Percentiles rank a stretch among this genome's conserved stretches.
phyloP scores from a whole-genome alignment of 1,284 basidiomycete species.

The Chalciporus sp. region DNA sequence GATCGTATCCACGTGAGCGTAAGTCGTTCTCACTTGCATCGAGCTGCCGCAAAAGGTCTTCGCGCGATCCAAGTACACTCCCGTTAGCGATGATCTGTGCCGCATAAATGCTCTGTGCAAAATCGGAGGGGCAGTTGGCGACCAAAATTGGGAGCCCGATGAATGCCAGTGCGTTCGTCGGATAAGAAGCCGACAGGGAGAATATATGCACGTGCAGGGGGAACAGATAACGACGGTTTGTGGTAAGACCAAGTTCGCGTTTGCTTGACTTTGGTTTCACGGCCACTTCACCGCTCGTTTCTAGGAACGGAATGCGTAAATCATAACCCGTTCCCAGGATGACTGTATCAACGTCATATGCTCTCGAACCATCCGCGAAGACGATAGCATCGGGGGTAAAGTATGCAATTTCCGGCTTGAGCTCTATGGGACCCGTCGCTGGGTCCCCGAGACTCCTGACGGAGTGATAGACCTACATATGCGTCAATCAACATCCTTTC shows the following conservation, averaged over 20 bases:
- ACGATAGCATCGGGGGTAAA: conserved; percentile 48
- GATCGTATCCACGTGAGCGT: conserved; percentile 47
- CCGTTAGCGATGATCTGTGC: conserved; percentile 48
- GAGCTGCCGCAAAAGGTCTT: conserved; percentile 44
- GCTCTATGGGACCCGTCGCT: conserved; percentile 34
- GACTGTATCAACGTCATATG: conserved; percentile 46
- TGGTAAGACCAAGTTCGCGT: conserved; percentile 38
- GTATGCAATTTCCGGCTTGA: conserved; percentile 48
- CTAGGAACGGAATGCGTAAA: conserved; percentile 55
- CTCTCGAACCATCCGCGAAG: conserved; percentile 47
- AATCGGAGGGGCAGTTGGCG: conserved; percentile 51
- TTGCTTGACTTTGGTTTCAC: conserved; percentile 28
- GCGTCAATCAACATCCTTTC: background rate
- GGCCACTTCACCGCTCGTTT: conserved; percentile 36
- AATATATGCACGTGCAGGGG: conserved; percentile 57
- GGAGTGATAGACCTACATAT: conserved; percentile 46
- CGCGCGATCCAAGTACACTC: conserved; percentile 42
- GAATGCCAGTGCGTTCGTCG: conserved; percentile 54
- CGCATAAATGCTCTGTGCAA: conserved; percentile 51
- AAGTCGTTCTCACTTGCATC: conserved; percentile 42
- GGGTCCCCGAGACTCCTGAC: conserved; percentile 33
- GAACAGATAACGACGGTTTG: conserved; percentile 55
- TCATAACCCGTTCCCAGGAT: conserved; percentile 60
- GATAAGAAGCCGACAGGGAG: conserved; percentile 47
- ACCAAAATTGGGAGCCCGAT: conserved; percentile 50